Conservation (phyloP, 768 basidiomycete genomes). For the Phylloporus arenicola region DNA sequence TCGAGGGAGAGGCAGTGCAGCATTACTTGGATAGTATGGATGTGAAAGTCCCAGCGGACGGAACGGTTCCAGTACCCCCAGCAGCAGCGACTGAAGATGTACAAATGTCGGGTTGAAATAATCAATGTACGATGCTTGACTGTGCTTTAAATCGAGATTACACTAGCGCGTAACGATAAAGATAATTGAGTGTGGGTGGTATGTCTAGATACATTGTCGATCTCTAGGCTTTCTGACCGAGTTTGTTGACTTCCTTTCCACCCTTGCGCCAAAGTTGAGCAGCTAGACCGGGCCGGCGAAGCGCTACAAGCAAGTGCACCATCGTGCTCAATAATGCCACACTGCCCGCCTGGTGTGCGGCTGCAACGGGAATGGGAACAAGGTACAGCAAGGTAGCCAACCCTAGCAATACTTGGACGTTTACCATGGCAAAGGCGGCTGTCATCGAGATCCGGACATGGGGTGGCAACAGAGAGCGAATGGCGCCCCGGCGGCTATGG, state of each 20-base stretch:
- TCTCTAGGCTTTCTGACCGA: slow-evolving; percentile 1
- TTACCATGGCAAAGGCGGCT: slow-evolving; percentile 72
- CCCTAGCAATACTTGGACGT: slow-evolving; percentile 74
- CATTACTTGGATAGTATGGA: slow-evolving; percentile 76
- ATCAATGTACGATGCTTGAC: slow-evolving; percentile 13
- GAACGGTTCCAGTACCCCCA: slow-evolving; percentile 35
- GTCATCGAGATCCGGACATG: slow-evolving; percentile 46
- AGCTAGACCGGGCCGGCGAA: slow-evolving; percentile 64
- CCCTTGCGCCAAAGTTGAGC: slow-evolving; percentile 57
- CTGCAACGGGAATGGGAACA: slow-evolving; percentile 88
- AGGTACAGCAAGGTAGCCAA: slow-evolving; percentile 84
- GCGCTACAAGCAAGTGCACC: slow-evolving; percentile 65
- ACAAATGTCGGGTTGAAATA: slow-evolving; percentile 68
- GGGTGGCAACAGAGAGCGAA: slow-evolving; percentile 53
- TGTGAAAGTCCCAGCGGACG: slow-evolving; percentile 52
- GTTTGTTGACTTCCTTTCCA: slow-evolving; percentile 15
- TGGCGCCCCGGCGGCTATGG: slow-evolving; percentile 47
- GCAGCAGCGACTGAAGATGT: slow-evolving; percentile 59
- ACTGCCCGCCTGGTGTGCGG: slow-evolving; percentile 93
- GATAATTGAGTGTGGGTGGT: slow-evolving; percentile 25
- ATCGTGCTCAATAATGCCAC: slow-evolving; percentile 80
- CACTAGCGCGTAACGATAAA: not conserved
- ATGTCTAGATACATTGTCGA: slow-evolving; percentile 3
- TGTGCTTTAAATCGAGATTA: slow-evolving; percentile 4
- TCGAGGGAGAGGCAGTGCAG: slow-evolving; percentile 77